phyloP scores from a whole-genome alignment of 2,329 filamentous ascomycete species.

The Capronia americana region DNA sequence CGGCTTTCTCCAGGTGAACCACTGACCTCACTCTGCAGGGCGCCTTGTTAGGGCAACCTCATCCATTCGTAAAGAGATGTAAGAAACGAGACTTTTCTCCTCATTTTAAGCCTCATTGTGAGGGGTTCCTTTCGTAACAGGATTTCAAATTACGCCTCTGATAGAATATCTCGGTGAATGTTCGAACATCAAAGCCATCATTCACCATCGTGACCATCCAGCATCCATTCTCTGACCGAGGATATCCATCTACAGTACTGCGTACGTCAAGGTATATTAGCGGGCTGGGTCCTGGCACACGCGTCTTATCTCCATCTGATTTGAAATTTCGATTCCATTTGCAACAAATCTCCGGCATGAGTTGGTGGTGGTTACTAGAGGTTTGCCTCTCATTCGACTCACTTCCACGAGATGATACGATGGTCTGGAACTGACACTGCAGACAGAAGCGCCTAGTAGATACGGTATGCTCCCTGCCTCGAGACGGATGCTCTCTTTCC shows the following conservation, averaged over 20 bases:
- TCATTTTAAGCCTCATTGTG: not conserved
- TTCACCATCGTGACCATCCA: no score
- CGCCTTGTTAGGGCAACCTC: not conserved
- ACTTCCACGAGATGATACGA: not conserved
- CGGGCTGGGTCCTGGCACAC: not conserved
- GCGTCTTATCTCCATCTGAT: not conserved
- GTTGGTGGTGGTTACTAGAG: slow-evolving; percentile 37
- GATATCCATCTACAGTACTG: not conserved
- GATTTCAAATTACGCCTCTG: not conserved
- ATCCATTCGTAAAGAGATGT: not conserved
- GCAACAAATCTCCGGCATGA: slow-evolving; percentile 20
- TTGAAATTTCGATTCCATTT: not conserved
- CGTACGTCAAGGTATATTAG: not conserved
- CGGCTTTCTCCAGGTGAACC: not conserved
- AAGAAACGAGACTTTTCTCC: not conserved
- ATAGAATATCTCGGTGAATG: not conserved
- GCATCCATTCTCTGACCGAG: not conserved
- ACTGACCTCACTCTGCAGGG: slow-evolving; percentile 35
- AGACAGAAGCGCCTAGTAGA: slow-evolving; percentile 33
- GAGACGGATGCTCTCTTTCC: slow-evolving; percentile 16
- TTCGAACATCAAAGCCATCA: not conserved
- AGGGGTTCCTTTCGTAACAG: not conserved
- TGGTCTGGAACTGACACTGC: slow-evolving; percentile 13
- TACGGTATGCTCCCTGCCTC: slow-evolving; percentile 23
- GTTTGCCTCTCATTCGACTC: slow-evolving; percentile 25